Evolutionary conservation across 2,329 filamentous ascomycete species (phyloP).

Genomic region (Huntiella savannae): DNA sequence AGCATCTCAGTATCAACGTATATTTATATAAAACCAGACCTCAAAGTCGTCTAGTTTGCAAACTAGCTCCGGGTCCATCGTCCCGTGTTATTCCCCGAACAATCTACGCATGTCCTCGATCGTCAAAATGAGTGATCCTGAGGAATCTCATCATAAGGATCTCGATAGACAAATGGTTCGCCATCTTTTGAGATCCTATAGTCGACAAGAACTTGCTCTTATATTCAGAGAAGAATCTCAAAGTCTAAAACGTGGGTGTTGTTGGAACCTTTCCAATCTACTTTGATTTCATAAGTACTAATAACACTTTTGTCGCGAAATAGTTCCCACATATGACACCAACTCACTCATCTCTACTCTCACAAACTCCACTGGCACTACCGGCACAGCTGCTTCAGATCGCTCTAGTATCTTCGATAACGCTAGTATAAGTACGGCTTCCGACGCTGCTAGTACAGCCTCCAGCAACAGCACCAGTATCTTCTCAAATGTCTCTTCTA

Average conservation of each 20-base stretch:
- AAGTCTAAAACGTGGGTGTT: slow-evolving; percentile 4
- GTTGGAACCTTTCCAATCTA: neutral
- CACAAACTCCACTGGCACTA: slow-evolving; percentile 15
- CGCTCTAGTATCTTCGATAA: slow-evolving; percentile 21
- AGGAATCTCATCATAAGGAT: slow-evolving; percentile 3
- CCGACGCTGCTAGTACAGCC: slow-evolving; percentile 22
- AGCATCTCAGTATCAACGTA: no score
- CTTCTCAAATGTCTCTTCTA: slow-evolving; percentile 23
- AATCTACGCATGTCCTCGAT: no score
- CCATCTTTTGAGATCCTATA: slow-evolving; percentile 14
- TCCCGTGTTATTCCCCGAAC: no score
- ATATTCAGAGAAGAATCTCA: slow-evolving; percentile 13
- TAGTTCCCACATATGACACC: slow-evolving; percentile 12
- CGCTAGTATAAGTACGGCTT: slow-evolving; percentile 20
- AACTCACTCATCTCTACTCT: slow-evolving; percentile 20
- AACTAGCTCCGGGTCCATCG: no score
- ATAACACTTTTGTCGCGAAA: slow-evolving; percentile 18
- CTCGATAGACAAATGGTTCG: slow-evolving; percentile 14
- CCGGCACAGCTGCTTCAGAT: slow-evolving; percentile 18
- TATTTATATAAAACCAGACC: no score
- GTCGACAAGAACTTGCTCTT: slow-evolving; percentile 12
- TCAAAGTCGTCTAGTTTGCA: no score
- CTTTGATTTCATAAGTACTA: slow-evolving; percentile 12
- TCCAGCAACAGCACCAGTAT: slow-evolving; percentile 17
- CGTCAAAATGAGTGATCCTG: no score